Evolutionary conservation across 2,329 filamentous ascomycete species (phyloP), one percentile per base, ranked within the genome.

Genomic region (Diaporthe amygdali): DNA sequence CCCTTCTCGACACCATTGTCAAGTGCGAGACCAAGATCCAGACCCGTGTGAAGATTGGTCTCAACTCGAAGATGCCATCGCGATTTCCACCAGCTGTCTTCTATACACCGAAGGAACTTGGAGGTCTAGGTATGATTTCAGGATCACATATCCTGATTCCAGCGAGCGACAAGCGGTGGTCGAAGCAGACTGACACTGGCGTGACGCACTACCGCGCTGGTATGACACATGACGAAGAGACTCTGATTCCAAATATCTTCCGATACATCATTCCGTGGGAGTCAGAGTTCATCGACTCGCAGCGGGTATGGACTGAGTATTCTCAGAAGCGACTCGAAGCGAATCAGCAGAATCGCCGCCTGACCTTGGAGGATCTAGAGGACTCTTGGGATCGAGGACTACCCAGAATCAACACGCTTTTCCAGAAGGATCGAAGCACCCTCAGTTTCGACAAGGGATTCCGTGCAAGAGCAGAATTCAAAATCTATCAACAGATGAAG

Each of bases 1-100:
- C 94, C 73, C 87, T 99, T 5, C 88, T 99, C 3, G 96, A 99
- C 79, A 98, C 96, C 0, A 99, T 99, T 76, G 96, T 99, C 80
- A 99, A 99, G 84, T 99, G 96, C 76, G 96, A 99, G 83, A 99
- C 97, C 17, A 99, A 99, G 87, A 99, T 99, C 68, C 96, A 99
- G 84, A 99, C 96, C 5, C 91, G 96, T 80, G 96, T 99, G 77
- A 99, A 99, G 88, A 99, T 99, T 77, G 96, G 96, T 2, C 83
- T 99, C 72, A 99, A 99, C 84, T 98, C 96, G 5, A 99, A 99
- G 86, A 99, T 99, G 96, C 96, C 96, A 67, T 98, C 95, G 51
- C 93, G 96, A 86, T 99, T 99, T 86, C 96, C 96, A 22, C 96
- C 96, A 22, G 96, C 96, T 5, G 96, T 99, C 2, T 99, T 99